Conservation (phyloP, 164 flowering plant genomes). For the Vitis riparia region DNA sequence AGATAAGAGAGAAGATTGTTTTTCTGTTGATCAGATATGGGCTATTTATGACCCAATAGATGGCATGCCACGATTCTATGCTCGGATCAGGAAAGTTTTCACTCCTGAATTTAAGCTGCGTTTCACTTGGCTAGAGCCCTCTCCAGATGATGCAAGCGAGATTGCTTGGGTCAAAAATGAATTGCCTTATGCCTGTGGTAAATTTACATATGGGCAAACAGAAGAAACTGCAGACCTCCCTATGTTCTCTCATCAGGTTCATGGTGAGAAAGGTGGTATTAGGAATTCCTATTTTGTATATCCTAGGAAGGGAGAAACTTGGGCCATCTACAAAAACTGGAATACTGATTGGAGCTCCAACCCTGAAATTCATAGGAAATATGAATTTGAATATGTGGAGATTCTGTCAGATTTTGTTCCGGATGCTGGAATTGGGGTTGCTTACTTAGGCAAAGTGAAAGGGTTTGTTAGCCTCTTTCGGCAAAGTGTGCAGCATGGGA, state of each 20-base stretch:
- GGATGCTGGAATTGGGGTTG: conserved; percentile 41
- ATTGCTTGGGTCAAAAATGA: conserved; percentile 30
- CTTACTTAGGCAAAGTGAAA: conserved; percentile 41
- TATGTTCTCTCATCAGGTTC: conserved; percentile 52
- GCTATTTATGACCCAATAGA: conserved; percentile 54
- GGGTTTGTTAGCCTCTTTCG: conserved; percentile 54
- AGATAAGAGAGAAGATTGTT: conserved; percentile 23
- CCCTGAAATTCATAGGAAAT: conserved; percentile 36
- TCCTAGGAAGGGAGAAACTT: conserved; percentile 62
- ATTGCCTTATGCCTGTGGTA: conserved; percentile 52
- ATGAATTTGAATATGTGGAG: conserved; percentile 52
- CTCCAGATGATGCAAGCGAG: conserved; percentile 26
- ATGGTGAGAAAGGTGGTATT: conserved; percentile 6
- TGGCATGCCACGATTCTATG: conserved; percentile 68
- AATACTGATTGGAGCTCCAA: conserved; percentile 47
- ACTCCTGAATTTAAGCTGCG: conserved; percentile 36
- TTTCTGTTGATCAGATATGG: conserved; percentile 51
- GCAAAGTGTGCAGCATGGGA: conserved; percentile 14
- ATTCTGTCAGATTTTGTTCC: conserved; percentile 41
- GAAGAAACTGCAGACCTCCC: conserved; percentile 19
- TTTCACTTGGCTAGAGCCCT: conserved; percentile 55
- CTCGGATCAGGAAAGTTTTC: conserved; percentile 29
- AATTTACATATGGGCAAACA: conserved; percentile 25
- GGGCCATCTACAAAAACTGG: conserved; percentile 70
- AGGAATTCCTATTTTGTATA: conserved; percentile 31